Base-by-base conservation (phyloP, 371 early-diverging fungal species). In the Dichotomocladium elegans region DNA sequence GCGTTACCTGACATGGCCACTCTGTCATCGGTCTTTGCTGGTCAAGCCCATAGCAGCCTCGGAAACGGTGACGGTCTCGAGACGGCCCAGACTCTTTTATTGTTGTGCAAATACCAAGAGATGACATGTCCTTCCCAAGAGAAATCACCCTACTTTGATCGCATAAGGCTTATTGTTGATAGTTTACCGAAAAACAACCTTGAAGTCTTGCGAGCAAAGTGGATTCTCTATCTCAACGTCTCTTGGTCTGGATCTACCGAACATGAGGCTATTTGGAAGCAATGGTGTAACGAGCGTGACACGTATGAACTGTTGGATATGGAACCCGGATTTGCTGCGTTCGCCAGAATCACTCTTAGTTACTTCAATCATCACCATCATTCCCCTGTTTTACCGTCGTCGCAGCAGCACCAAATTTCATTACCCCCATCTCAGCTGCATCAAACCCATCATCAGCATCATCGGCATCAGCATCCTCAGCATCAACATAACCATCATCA, bases 21-120 rank as follows among this genome's bases (percentile, higher is more conserved):
- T 26, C 28, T 24, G 10, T 15, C 19, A 28, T 10, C 28, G 14
- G 10, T 25, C 10, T n/a, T 26, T 45, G 46, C 24, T 25, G 37
- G 21, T 37, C 37, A 37, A 15, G 37, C 37, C 2, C n/a, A 37
- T 1, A 21, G 21, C 1, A n/a, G 21, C 7, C 37, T 37, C 21
- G 14, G n/a, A 17, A 24, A 43, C 5, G 21, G 24, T 5, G 46
- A 45, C 25, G n/a, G n/a, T n/a, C n/a, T n/a, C n/a, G n/a, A n/a
- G n/a, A 31, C 49, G 0, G 34, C 22, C 11, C 49, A 48, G 25
- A 33, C 34, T 7, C 5, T 34, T 12, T 27, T 48, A 22, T 22
- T 48, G 12, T 22, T 48, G 4, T 31, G 35, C 49, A 48, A 48
- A 22, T 35, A 48, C 10, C 49, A 48, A n/a, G 49, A 48, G 35